Conservation (phyloP, 2,329 filamentous ascomycete genomes). For the Aspergillus novofumigatus region DNA sequence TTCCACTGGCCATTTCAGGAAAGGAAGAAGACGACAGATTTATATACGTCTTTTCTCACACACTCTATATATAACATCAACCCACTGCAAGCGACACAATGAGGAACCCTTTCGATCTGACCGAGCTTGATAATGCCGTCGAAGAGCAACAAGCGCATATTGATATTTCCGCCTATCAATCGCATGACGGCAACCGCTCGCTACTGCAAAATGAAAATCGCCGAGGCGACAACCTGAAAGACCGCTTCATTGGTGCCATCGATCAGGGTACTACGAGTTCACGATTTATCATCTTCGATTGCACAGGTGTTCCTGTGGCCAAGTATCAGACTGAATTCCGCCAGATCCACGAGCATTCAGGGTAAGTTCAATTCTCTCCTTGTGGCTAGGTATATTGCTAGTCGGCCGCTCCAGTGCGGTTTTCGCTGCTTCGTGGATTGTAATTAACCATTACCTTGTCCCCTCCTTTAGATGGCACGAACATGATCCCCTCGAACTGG, state of each 20-base stretch:
- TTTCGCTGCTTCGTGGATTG: background rate
- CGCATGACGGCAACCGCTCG: constrained; percentile 32
- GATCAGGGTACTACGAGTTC: constrained; percentile 89
- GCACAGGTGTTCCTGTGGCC: constrained; percentile 69
- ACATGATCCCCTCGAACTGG: constrained; percentile 74
- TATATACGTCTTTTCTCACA: background rate
- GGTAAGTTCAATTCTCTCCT: constrained; percentile 54
- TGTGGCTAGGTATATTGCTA: background rate
- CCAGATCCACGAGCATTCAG: constrained; percentile 78
- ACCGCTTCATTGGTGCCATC: constrained; percentile 73
- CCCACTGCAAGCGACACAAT: constrained; percentile 10
- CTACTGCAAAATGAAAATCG: constrained; percentile 32
- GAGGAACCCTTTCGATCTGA: constrained; percentile 33
- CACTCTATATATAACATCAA: background rate
- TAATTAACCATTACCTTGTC: constrained; percentile 10
- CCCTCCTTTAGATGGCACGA: constrained; percentile 69
- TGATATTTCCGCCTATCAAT: constrained; percentile 26
- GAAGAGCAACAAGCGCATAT: constrained; percentile 15
- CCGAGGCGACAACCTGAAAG: constrained; percentile 30
- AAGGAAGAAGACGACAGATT: background rate
- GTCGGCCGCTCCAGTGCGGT: background rate
- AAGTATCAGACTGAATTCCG: constrained; percentile 83
- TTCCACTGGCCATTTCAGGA: background rate
- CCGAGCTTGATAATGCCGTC: constrained; percentile 19
- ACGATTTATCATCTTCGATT: constrained; percentile 86